A percentile compares a stretch with the other conserved stretches of the same genome.
Evolutionary conservation across 179 eudicot genomes (phyloP).

Genomic region (Silene coronaria): DNA sequence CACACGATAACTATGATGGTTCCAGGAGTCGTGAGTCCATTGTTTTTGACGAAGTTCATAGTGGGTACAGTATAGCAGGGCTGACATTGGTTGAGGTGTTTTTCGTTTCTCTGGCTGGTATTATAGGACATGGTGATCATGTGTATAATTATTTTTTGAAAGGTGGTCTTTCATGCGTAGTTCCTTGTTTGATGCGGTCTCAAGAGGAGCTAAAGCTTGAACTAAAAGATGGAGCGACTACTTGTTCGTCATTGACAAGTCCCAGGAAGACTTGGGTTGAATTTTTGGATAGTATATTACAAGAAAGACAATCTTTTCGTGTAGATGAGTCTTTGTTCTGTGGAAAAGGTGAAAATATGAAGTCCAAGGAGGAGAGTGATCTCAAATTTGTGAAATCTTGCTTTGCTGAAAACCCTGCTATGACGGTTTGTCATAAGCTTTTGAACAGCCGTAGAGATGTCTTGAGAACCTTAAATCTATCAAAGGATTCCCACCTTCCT

Average conservation of each 20-base stretch:
- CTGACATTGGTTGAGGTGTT: slow-evolving; percentile 80
- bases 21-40: slow-evolving; percentile 10
- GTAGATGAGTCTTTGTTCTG: slow-evolving; percentile 16
- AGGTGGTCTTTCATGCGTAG: slow-evolving; percentile 37
- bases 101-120: slow-evolving; percentile 71
- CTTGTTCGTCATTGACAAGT: slow-evolving; percentile 25
- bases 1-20: not conserved
- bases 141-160: slow-evolving; percentile 51
- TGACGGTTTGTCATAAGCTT: slow-evolving; percentile 53
- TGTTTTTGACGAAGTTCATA: slow-evolving; percentile 19
- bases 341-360: slow-evolving; percentile 26
- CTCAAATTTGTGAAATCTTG: slow-evolving; percentile 32
- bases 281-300: slow-evolving; percentile 46
- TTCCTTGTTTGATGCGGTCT: slow-evolving; percentile 29
- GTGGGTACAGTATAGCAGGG: slow-evolving; percentile 33
- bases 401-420: slow-evolving; percentile 67
- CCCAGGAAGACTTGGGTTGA: slow-evolving; percentile 55
- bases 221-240: slow-evolving; percentile 25
- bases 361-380: slow-evolving; percentile 26
- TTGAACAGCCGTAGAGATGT: slow-evolving; percentile 46
- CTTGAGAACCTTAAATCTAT: slow-evolving; percentile 55
- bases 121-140: slow-evolving; percentile 84
- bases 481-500: slow-evolving; percentile 56
- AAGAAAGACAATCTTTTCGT: slow-evolving; percentile 30
- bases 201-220: slow-evolving; percentile 23